phyloP scores from a whole-genome alignment of 2,329 filamentous ascomycete genomes.

The Rhexocercosporidium sp. region DNA sequence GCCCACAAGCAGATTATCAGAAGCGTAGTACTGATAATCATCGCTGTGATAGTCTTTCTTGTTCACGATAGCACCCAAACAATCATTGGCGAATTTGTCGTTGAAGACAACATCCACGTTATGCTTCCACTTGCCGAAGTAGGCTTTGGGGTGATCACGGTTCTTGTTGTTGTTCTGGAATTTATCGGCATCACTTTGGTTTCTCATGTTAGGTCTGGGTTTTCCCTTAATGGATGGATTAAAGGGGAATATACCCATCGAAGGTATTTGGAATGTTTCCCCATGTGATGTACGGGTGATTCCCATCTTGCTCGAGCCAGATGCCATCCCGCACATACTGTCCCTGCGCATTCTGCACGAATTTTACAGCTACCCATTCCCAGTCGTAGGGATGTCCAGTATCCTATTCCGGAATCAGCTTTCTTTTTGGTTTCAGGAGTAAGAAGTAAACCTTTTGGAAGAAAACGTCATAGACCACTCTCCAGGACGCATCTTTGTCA shows the following conservation, averaged over 20 bases:
- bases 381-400: conserved; percentile 33
- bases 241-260: conserved; percentile 19
- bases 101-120: conserved; percentile 25
- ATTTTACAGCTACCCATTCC: conserved; percentile 32
- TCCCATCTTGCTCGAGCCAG: conserved; percentile 31
- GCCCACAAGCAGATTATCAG: conserved; percentile 24
- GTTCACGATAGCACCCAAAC: conserved; percentile 22
- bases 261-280: conserved; percentile 23
- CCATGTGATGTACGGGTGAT: conserved; percentile 26
- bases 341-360: conserved; percentile 22
- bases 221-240: no score
- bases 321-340: conserved; percentile 29
- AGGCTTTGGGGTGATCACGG: conserved; percentile 27
- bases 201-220: conserved; percentile 5
- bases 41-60: conserved; percentile 31
- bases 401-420: conserved; percentile 22
- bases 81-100: conserved; percentile 28
- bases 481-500: conserved; percentile 25
- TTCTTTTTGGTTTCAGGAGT: not conserved
- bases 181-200: conserved; percentile 20
- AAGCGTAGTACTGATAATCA: conserved; percentile 28
- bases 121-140: conserved; percentile 32
- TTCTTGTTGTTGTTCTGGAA: conserved; percentile 25
- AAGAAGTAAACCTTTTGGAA: conserved; percentile 27
- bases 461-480: conserved; percentile 32